phyloP scores from a whole-genome alignment of 768 basidiomycete genomes.

The button mushroom (Agaricus bisporus) region DNA sequence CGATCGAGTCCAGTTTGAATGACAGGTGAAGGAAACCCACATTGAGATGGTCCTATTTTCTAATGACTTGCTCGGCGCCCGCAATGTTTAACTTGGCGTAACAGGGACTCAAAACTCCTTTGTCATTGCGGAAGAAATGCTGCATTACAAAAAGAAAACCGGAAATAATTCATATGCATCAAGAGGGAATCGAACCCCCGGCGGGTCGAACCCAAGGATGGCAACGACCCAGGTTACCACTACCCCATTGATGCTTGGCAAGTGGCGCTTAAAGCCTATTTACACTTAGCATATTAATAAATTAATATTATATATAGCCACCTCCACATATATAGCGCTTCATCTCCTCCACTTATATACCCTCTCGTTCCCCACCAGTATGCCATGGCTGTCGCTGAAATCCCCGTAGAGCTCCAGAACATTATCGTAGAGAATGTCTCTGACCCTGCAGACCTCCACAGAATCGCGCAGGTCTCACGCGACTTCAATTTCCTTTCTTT shows the following conservation, averaged over 20 bases:
- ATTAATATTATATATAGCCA: no score
- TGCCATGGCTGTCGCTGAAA: neutral
- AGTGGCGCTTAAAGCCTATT: neutral
- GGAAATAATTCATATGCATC: neutral
- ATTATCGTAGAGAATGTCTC: conserved; percentile 1
- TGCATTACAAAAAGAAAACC: neutral
- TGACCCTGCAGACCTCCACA: conserved; percentile 1
- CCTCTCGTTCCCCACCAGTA: neutral
- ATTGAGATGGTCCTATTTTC: no score
- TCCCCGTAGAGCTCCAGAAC: conserved; percentile 1
- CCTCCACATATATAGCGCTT: neutral
- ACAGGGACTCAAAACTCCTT: no score
- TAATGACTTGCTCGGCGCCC: no score
- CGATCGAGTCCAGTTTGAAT: no score
- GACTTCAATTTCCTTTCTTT: conserved; percentile 9
- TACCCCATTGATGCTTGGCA: conserved; percentile 2
- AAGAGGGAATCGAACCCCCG: conserved; percentile 38
- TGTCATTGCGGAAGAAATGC: no score
- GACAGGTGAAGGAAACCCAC: no score
- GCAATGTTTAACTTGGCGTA: no score
- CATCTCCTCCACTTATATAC: neutral
- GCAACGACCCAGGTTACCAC: conserved; percentile 8
- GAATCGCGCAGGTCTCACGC: conserved; percentile 4
- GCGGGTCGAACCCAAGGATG: conserved; percentile 51
- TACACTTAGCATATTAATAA: neutral